Evolutionary conservation across 2,329 filamentous ascomycete genomes (phyloP), one percentile per base, ranked within the genome.

Genomic region (Penicillium janthinellum): DNA sequence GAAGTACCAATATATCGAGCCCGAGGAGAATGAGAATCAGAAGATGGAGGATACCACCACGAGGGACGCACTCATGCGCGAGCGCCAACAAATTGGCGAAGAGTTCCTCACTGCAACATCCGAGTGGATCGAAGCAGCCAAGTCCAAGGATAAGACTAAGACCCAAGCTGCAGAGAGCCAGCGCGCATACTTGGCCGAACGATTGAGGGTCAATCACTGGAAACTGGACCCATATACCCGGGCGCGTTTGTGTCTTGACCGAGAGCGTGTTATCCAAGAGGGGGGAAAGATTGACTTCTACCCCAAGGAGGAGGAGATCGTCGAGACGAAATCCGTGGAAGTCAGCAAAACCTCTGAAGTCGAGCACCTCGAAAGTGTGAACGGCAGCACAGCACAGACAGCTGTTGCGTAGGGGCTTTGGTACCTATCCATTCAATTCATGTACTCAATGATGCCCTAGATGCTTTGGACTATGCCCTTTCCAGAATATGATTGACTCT

Each of bases 181-280:
- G 72, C 81, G 92, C 52, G 80, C 85, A 20, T 78, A 81, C 8
- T 68, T 95, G 17, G 89, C 90, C 0, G 82, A 83, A 54, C 78
- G 84, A 61, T 72, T 98, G 67, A 83, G 83, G 53, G 82, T 84
- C 48, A 91, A 91, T 67, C 97, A 98, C 78, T 99, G 94, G 94
- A 83, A 83, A 49, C 75, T 97, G 44, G 95, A 99, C 77, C 92
- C 91, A 0, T 96, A 93, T 74, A 73, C 96, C 15, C 83, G 95
- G 35, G 92, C 93, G 3, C 83, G 89, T 70, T 89, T 87, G 11
- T 78, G 90, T 62, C 96, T 96, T 67, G 95, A 98, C 73, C 86
- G 95, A 51, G 85, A 82, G 11, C 90, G 91, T 0, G 80, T 94
- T 57, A 83, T 97, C 48, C 80, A 84, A 56, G 76, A 81, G 0